These are phyloP conservation scores for sunflower (Helianthus annuus) DNA, from an alignment of 129 eudicot species.

Conservation along the genomic window DNA sequence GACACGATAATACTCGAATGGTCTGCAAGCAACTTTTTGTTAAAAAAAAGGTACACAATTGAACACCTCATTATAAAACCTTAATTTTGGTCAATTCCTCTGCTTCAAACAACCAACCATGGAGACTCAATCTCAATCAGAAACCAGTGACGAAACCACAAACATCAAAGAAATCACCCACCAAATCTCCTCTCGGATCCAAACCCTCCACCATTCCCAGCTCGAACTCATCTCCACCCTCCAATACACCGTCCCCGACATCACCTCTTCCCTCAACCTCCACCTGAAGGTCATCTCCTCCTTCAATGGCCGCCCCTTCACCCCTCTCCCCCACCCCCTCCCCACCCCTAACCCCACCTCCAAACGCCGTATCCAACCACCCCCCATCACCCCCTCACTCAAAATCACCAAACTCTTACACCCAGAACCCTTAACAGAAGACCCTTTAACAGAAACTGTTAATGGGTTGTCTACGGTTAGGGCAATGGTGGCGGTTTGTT, in stretches of 20 bases:
- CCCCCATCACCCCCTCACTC: slow-evolving; percentile 26
- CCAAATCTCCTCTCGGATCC: slow-evolving; percentile 67
- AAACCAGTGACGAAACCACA: slow-evolving; percentile 38
- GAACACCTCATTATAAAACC: not conserved
- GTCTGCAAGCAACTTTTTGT: too few relatives aligned
- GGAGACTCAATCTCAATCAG: slow-evolving; percentile 56
- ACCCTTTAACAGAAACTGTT: slow-evolving; percentile 38
- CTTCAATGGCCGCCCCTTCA: slow-evolving; percentile 59
- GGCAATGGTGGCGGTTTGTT: slow-evolving; percentile 81
- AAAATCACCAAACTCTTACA: slow-evolving; percentile 29
- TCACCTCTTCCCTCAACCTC: slow-evolving; percentile 74
- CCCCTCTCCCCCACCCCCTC: slow-evolving; percentile 63
- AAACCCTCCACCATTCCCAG: slow-evolving; percentile 61
- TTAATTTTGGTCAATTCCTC: not conserved
- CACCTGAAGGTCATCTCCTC: slow-evolving; percentile 74
- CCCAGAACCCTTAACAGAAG: slow-evolving; percentile 15
- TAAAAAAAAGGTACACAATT: too few relatives aligned
- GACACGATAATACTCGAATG: too few relatives aligned
- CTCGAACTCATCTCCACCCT: slow-evolving; percentile 80
- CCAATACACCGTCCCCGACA: slow-evolving; percentile 63
- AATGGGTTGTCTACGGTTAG: slow-evolving; percentile 58
- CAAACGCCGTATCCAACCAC: slow-evolving; percentile 30
- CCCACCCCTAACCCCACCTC: slow-evolving; percentile 56
- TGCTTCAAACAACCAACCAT: slow-evolving; percentile 14
- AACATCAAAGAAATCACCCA: slow-evolving; percentile 59